phyloP scores from a whole-genome alignment of 225 moss, liverwort and hornwort genomes.

The Pleurozium schreberi region DNA sequence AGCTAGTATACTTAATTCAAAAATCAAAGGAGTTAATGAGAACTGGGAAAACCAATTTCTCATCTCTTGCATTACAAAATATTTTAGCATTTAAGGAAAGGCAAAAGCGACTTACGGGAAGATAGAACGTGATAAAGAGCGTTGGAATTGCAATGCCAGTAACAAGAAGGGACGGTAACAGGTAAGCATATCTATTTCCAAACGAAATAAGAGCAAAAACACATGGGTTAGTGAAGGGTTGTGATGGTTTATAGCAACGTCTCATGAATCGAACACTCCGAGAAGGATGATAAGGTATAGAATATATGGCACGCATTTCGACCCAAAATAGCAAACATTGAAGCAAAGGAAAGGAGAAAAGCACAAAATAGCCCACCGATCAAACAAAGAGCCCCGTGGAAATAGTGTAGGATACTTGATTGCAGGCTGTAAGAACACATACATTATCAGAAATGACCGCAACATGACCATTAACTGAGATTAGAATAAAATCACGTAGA shows the following conservation, averaged over 20 bases:
- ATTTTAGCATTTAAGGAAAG: not conserved
- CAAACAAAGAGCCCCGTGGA: slow-evolving; percentile 59
- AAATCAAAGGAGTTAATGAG: not conserved
- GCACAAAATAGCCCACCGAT: slow-evolving; percentile 24
- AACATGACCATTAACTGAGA: not conserved
- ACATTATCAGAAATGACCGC: not conserved
- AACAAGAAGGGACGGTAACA: slow-evolving; percentile 35
- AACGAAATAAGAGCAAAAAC: not conserved
- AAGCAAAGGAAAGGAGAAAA: not conserved
- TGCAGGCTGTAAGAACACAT: slow-evolving; percentile 45
- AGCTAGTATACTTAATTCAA: not conserved
- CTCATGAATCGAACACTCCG: not conserved
- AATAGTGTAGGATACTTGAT: slow-evolving; percentile 56
- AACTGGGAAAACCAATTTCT: not conserved
- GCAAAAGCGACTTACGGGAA: slow-evolving; percentile 22
- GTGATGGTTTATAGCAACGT: not conserved
- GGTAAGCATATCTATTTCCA: slow-evolving; percentile 21
- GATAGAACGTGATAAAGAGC: slow-evolving; percentile 12
- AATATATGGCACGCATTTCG: not conserved
- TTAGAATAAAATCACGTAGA: not conserved
- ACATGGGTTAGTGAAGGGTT: not conserved
- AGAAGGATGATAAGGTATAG: not conserved
- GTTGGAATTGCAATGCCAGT: slow-evolving; percentile 15
- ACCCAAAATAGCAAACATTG: not conserved
- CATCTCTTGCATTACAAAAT: not conserved